These are phyloP conservation scores for Suhomyces vadensis DNA, from an alignment of 805 yeast species.

Conservation along the genomic window DNA sequence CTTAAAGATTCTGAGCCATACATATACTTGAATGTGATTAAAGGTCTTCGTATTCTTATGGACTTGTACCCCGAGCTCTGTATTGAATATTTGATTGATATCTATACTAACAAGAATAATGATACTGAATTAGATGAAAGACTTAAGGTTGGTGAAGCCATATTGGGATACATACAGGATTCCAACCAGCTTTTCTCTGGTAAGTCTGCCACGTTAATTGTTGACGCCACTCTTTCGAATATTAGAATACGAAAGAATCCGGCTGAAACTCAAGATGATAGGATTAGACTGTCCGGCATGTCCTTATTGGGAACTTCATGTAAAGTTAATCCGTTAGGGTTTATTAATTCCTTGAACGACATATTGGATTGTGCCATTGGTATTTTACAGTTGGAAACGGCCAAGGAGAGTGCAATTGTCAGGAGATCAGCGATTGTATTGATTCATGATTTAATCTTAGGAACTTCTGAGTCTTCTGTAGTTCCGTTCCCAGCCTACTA, in stretches of 20 bases:
- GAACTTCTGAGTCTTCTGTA: slow-evolving; percentile 46
- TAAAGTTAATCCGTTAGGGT: slow-evolving; percentile 55
- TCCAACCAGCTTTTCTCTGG: slow-evolving; percentile 53
- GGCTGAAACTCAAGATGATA: slow-evolving; percentile 48
- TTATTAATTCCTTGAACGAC: slow-evolving; percentile 49
- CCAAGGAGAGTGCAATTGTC: slow-evolving; percentile 52
- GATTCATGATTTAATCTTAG: slow-evolving; percentile 58
- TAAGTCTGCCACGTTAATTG: slow-evolving; percentile 41
- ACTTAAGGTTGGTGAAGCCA: slow-evolving; percentile 81
- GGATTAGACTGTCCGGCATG: slow-evolving; percentile 82
- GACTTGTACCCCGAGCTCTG: slow-evolving; percentile 41
- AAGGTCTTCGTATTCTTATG: slow-evolving; percentile 67
- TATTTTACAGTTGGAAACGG: slow-evolving; percentile 59
- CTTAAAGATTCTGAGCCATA: slow-evolving; percentile 82
- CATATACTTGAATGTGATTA: slow-evolving; percentile 80
- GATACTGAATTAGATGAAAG: slow-evolving; percentile 57
- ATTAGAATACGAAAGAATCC: slow-evolving; percentile 29
- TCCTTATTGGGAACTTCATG: slow-evolving; percentile 77
- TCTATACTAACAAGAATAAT: slow-evolving; percentile 34
- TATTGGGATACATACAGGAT: slow-evolving; percentile 56
- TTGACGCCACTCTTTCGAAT: slow-evolving; percentile 42
- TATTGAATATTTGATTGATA: slow-evolving; percentile 34
- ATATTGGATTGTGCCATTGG: slow-evolving; percentile 79
- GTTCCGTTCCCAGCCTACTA: slow-evolving; percentile 52
- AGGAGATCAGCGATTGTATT: slow-evolving; percentile 75